A percentile compares a stretch with the other conserved stretches of the same genome.
Conservation (phyloP, 768 basidiomycete species). For the Pulveroboletus sp. region DNA sequence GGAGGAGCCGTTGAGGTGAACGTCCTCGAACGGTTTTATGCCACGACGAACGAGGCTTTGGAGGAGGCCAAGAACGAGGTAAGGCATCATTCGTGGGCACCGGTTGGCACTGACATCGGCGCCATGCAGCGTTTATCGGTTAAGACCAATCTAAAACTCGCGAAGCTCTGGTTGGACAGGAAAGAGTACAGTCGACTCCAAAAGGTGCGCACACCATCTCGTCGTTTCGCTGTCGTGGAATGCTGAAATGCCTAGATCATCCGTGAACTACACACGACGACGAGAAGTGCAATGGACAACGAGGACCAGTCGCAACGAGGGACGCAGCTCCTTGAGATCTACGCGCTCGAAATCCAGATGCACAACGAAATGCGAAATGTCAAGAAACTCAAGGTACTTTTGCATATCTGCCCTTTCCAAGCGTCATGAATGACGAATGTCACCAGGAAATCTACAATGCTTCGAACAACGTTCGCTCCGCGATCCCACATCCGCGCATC, state of each 20-base stretch:
- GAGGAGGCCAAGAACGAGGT: slow-evolving; percentile 97
- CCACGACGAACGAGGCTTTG: slow-evolving; percentile 83
- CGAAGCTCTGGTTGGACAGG: slow-evolving; percentile 95
- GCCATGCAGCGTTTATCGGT: slow-evolving; percentile 73
- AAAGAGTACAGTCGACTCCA: slow-evolving; percentile 84
- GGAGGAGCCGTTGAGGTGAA: slow-evolving; percentile 77
- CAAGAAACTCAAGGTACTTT: slow-evolving; percentile 84
- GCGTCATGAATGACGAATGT: slow-evolving; percentile 1
- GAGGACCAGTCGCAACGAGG: slow-evolving; percentile 90
- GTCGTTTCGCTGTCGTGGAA: neutral
- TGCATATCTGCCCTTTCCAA: neutral
- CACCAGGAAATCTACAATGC: slow-evolving; percentile 96
- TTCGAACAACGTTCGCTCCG: slow-evolving; percentile 85
- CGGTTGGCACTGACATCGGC: slow-evolving; percentile 1
- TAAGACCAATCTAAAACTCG: slow-evolving; percentile 95
- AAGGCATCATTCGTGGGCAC: slow-evolving; percentile 12
- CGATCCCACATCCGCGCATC: slow-evolving; percentile 96
- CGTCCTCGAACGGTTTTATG: slow-evolving; percentile 92
- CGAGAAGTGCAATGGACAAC: slow-evolving; percentile 54
- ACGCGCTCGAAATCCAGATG: slow-evolving; percentile 99
- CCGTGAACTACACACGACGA: slow-evolving; percentile 68
- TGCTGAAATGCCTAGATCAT: slow-evolving; percentile 50
- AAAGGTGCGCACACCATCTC: slow-evolving; percentile 46
- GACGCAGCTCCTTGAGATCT: slow-evolving; percentile 92
- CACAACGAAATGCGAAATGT: slow-evolving; percentile 94